Evolutionary conservation across 495 filamentous ascomycete species (phyloP).

Genomic region (Aspergillus leporis): DNA sequence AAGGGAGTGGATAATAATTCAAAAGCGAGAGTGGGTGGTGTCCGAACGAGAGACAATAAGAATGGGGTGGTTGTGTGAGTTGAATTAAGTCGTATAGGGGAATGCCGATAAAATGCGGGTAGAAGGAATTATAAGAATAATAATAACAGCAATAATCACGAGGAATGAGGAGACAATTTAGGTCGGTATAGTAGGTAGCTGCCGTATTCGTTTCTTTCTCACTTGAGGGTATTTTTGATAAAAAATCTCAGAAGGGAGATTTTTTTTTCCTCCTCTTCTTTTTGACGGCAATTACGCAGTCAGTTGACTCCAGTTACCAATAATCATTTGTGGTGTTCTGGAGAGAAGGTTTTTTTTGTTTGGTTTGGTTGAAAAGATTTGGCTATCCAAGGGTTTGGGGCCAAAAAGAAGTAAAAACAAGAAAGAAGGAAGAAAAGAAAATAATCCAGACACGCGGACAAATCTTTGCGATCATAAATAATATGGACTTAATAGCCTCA

Average conservation of each 20-base stretch:
- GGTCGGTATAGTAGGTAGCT: neutral
- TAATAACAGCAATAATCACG: neutral
- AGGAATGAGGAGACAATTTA: neutral
- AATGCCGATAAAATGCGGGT: neutral
- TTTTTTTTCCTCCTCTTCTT: neutral
- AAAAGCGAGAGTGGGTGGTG: neutral
- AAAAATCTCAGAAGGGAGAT: neutral
- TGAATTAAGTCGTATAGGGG: too few species aligned
- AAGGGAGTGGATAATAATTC: neutral
- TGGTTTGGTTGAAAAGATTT: neutral
- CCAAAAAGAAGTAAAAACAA: too few species aligned
- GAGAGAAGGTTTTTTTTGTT: slow-evolving; percentile 3
- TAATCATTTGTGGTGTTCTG: neutral
- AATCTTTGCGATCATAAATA: neutral
- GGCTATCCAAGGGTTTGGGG: slow-evolving; percentile 1
- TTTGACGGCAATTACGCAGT: slow-evolving; percentile 1
- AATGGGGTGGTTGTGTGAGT: neutral
- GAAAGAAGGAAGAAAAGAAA: neutral
- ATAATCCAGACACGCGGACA: neutral
- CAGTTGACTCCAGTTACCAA: neutral
- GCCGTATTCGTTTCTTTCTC: neutral
- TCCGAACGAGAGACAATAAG: neutral
- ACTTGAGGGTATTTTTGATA: neutral
- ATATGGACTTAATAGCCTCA: slow-evolving; percentile 1
- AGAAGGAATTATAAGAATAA: neutral